phyloP scores from a whole-genome alignment of 805 yeast genomes.

The Candida patagonica region DNA sequence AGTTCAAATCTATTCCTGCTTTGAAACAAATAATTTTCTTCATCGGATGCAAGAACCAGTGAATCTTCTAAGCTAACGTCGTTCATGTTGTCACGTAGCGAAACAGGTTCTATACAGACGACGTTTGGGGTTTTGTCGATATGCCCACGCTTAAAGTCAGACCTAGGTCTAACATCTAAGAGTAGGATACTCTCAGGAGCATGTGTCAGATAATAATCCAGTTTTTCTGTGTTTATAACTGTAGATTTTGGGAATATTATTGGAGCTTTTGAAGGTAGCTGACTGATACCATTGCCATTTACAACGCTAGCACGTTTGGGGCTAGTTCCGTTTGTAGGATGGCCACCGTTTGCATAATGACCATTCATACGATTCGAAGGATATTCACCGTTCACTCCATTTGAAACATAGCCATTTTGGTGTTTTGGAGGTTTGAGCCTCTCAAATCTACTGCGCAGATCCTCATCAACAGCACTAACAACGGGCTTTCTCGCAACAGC shows the following conservation, averaged over 20 bases:
- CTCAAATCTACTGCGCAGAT: conserved; percentile 11
- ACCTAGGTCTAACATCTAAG: conserved; percentile 60
- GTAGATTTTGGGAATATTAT: conserved; percentile 23
- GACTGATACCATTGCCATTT: not conserved
- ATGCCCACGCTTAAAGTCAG: conserved; percentile 54
- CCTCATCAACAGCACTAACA: conserved; percentile 4
- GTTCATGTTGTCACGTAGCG: conserved; percentile 40
- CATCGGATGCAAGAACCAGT: conserved; percentile 47
- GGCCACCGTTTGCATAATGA: not conserved
- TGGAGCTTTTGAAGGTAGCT: not conserved
- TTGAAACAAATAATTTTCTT: conserved; percentile 46
- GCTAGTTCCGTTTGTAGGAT: not conserved
- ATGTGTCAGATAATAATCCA: conserved; percentile 17
- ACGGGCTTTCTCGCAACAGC: conserved; percentile 4
- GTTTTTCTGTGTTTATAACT: conserved; percentile 19
- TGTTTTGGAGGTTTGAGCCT: conserved; percentile 5
- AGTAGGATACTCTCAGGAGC: conserved; percentile 37
- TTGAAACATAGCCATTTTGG: not conserved
- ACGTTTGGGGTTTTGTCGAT: conserved; percentile 44
- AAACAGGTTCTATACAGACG: conserved; percentile 69
- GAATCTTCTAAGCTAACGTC: conserved; percentile 61
- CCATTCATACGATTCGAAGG: not conserved
- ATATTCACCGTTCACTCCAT: not conserved
- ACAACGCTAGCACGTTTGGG: not conserved
- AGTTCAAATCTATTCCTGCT: conserved; percentile 48